Evolutionary conservation across 495 filamentous ascomycete genomes (phyloP).

Genomic region (Neurospora sp.): DNA sequence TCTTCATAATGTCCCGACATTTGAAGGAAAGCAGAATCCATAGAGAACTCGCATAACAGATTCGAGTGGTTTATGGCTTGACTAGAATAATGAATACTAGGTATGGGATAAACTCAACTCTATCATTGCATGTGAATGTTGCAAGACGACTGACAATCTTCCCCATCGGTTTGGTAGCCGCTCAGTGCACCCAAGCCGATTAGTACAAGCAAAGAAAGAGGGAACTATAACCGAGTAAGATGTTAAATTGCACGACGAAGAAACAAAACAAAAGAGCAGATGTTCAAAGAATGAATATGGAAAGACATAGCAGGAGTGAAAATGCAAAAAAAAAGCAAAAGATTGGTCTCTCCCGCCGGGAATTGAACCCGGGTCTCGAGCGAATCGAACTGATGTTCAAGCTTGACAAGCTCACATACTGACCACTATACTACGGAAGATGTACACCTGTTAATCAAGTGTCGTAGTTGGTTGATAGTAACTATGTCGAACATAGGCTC

Average conservation of each 20-base stretch:
- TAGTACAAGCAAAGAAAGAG: background rate
- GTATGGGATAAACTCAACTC: background rate
- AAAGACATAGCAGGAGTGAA: background rate
- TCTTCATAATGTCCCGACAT: background rate
- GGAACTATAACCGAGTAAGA: background rate
- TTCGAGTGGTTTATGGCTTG: background rate
- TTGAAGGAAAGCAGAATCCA: background rate
- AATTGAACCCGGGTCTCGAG: too few relatives aligned
- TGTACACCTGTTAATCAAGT: background rate
- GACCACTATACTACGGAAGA: background rate
- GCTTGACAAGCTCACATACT: background rate
- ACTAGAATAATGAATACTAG: background rate
- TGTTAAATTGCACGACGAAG: background rate
- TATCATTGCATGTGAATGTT: too few relatives aligned
- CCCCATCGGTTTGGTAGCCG: background rate
- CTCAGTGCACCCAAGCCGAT: background rate
- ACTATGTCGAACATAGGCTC: rapidly evolving
- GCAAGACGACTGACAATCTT: background rate
- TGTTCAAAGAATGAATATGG: background rate
- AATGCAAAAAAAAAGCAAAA: background rate
- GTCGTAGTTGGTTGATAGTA: background rate
- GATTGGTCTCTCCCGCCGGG: background rate
- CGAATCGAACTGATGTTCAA: background rate
- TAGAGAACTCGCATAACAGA: background rate
- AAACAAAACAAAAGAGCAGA: background rate